Conservation (phyloP, 2,329 filamentous ascomycete genomes). For the Fonsecaea monophora region DNA sequence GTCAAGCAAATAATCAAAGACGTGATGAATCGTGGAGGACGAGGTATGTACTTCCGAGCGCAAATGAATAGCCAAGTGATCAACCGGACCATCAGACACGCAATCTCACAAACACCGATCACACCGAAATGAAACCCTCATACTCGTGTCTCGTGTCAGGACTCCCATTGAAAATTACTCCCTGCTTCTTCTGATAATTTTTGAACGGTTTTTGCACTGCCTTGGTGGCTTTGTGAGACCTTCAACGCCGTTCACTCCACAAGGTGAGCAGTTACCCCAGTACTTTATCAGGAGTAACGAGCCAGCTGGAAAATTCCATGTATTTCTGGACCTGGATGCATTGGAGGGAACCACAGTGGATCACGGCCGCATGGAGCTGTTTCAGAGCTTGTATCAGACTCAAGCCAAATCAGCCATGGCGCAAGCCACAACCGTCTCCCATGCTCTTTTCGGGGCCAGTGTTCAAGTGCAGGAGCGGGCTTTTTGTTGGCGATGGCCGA, state of each 20-base stretch:
- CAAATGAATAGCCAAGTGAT: background rate
- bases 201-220: background rate
- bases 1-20: background rate
- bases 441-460: background rate
- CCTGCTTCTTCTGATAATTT: background rate
- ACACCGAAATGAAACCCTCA: background rate
- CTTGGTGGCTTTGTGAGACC: conserved; percentile 9
- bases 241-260: background rate
- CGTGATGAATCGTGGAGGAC: background rate
- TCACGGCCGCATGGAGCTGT: conserved; percentile 23
- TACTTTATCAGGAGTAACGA: background rate
- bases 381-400: conserved; percentile 32
- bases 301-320: conserved; percentile 7
- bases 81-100: background rate
- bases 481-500: background rate
- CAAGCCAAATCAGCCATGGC: conserved; percentile 25
- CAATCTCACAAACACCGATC: background rate
- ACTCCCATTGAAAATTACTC: background rate
- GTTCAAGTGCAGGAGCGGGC: background rate
- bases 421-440: conserved; percentile 20
- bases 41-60: background rate
- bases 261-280: background rate
- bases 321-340: conserved; percentile 1
- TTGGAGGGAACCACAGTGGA: conserved; percentile 9
- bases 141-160: background rate